phyloP scores from a whole-genome alignment of 176 grass and related monocot species.

The Hsuehochloa calcarea region DNA sequence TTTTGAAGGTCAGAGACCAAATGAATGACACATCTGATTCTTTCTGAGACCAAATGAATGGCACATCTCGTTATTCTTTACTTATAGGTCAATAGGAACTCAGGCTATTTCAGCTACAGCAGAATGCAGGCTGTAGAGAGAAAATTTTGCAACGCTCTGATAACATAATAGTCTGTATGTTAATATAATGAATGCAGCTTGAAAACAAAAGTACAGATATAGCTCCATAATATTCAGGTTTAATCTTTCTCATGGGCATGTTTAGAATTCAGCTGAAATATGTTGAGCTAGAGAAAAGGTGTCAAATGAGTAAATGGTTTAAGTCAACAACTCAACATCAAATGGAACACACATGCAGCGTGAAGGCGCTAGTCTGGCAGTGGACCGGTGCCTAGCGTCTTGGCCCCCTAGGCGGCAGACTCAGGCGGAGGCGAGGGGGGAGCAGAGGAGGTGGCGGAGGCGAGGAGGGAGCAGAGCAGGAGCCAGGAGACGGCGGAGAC shows the following conservation, averaged over 20 bases:
- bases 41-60: too few relatives aligned
- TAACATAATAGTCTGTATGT: neutral
- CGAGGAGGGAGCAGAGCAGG: too few relatives aligned
- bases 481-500: too few relatives aligned
- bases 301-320: neutral
- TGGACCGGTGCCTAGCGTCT: too few relatives aligned
- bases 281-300: neutral
- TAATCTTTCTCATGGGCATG: slow-evolving; percentile 10
- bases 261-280: slow-evolving; percentile 11
- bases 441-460: too few relatives aligned
- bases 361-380: too few relatives aligned
- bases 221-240: slow-evolving; percentile 13
- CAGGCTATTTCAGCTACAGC: neutral
- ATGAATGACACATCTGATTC: neutral
- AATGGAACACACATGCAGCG: neutral
- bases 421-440: too few relatives aligned
- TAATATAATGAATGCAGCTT: slow-evolving; percentile 3
- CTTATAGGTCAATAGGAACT: neutral
- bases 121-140: neutral
- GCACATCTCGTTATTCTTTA: neutral
- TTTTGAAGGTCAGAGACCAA: neutral
- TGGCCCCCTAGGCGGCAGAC: too few relatives aligned
- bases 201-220: slow-evolving; percentile 25
- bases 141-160: neutral
- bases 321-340: neutral